Evolutionary conservation across 305 asterid species (phyloP).

Genomic region (Nicotiana rustica): DNA sequence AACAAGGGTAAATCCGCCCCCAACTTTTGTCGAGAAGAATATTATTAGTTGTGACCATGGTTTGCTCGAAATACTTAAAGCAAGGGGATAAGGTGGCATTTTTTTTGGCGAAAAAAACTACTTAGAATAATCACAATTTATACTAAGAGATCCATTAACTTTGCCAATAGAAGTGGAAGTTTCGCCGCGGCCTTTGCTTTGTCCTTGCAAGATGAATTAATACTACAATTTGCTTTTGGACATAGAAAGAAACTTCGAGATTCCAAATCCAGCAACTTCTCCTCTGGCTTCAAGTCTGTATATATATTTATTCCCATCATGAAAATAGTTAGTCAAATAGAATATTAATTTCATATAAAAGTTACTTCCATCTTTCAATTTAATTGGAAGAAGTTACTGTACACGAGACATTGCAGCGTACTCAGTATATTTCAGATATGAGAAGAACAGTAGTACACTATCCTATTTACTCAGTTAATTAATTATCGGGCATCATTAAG

Average conservation of each 20-base stretch:
- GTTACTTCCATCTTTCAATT: no score
- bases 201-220: background rate
- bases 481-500: no score
- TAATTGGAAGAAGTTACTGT: no score
- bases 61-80: background rate
- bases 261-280: conserved; percentile 57
- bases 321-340: conserved; percentile 14
- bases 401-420: no score
- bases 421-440: no score
- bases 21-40: background rate
- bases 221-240: conserved; percentile 35
- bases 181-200: conserved; percentile 31
- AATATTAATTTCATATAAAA: no score
- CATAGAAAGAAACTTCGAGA: conserved; percentile 69
- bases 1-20: no score
- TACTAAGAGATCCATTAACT: conserved; percentile 37
- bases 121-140: conserved; percentile 9
- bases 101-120: background rate
- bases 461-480: no score
- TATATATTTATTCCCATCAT: background rate
- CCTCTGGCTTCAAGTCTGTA: conserved; percentile 59
- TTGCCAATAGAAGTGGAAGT: conserved; percentile 34
- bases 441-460: no score
- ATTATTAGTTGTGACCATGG: background rate
- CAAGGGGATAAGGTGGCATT: background rate